Conservation (phyloP, 1,284 basidiomycete species). For the Waitea zeae region DNA sequence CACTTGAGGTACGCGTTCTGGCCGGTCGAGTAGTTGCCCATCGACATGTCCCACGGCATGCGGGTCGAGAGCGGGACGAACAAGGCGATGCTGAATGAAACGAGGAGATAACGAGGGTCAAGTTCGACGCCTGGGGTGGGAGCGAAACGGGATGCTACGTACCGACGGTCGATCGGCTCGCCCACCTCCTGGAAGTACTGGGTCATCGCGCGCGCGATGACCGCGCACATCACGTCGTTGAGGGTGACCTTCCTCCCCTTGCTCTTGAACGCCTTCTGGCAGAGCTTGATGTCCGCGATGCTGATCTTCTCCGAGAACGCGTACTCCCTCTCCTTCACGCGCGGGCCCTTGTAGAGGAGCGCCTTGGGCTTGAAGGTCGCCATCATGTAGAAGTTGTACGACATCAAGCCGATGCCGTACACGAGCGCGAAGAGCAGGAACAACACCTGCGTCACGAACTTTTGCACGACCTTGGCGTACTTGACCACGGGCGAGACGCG, state of each 20-base stretch:
- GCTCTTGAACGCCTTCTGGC: slow-evolving; percentile 14
- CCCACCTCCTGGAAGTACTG: slow-evolving; percentile 7
- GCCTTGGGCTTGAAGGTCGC: slow-evolving; percentile 11
- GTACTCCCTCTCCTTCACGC: slow-evolving; percentile 10
- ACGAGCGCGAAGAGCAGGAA: slow-evolving; percentile 9
- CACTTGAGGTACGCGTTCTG: slow-evolving; percentile 1
- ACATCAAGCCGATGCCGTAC: slow-evolving; percentile 12
- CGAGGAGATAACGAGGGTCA: no score
- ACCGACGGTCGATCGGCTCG: slow-evolving; percentile 6
- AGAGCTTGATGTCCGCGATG: slow-evolving; percentile 12
- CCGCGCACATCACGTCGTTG: slow-evolving; percentile 15
- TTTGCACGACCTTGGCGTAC: no score
- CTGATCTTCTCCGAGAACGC: slow-evolving; percentile 12
- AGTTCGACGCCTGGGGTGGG: no score
- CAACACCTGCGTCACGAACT: no score
- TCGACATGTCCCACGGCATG: slow-evolving; percentile 1
- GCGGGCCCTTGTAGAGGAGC: slow-evolving; percentile 11
- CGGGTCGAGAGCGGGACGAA: slow-evolving; percentile 4
- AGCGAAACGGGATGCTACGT: no score
- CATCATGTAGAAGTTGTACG: no score
- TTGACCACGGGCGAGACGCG: slow-evolving; percentile 6
- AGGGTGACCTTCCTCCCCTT: slow-evolving; percentile 12
- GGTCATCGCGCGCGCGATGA: slow-evolving; percentile 13
- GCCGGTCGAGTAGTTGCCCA: slow-evolving; percentile 3
- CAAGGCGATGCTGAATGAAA: slow-evolving; percentile 1